A percentile compares a stretch with the other conserved stretches of the same genome.
phyloP scores from a whole-genome alignment of 257 asterid species.

The Verbena officinalis region DNA sequence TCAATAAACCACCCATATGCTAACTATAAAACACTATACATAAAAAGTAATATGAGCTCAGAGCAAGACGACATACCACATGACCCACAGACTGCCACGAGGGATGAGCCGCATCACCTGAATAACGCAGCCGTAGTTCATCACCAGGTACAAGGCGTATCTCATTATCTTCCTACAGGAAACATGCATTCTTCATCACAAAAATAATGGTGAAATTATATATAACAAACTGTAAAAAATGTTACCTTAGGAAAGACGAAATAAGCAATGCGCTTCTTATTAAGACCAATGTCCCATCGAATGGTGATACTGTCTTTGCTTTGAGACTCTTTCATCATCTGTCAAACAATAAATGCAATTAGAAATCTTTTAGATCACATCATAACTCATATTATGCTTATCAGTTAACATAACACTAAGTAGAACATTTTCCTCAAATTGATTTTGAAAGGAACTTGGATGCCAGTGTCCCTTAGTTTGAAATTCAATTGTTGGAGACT shows the following conservation, averaged over 20 bases:
- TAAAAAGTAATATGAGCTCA: constrained; percentile 16
- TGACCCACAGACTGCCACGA: constrained; percentile 98
- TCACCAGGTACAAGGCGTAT: constrained; percentile 99
- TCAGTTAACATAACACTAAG: not conserved
- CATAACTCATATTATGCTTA: not conserved
- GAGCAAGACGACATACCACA: constrained; percentile 66
- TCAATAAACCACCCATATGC: constrained; percentile 1
- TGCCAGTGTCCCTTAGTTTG: not conserved
- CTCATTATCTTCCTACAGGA: constrained; percentile 95
- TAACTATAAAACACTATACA: not conserved
- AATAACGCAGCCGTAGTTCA: constrained; percentile 89
- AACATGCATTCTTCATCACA: constrained; percentile 26
- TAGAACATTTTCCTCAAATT: constrained; percentile 6
- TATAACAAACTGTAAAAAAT: constrained; percentile 17
- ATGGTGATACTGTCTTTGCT: constrained; percentile 91
- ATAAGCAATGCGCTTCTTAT: constrained; percentile 93
- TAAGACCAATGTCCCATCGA: constrained; percentile 98
- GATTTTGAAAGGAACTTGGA: not conserved
- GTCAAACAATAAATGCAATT: constrained; percentile 31
- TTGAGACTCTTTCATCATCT: constrained; percentile 99
- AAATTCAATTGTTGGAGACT: not conserved
- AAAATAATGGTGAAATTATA: not conserved
- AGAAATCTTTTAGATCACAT: constrained; percentile 5
- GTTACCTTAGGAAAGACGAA: constrained; percentile 94
- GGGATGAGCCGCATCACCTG: constrained; percentile 97